phyloP scores from a whole-genome alignment of 2,329 filamentous ascomycete genomes.

The Fusarium concolor region DNA sequence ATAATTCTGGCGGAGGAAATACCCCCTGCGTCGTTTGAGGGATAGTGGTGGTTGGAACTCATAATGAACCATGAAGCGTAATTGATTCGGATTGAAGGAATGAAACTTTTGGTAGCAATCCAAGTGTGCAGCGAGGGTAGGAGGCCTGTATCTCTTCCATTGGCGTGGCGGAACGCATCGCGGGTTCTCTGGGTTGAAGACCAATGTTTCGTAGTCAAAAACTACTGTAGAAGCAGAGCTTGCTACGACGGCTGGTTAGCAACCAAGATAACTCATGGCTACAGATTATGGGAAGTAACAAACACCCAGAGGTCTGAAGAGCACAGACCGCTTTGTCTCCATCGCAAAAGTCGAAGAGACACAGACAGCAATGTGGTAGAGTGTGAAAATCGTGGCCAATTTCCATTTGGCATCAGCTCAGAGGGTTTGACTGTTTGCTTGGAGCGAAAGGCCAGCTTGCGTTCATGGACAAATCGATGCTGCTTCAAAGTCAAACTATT shows the following conservation, averaged over 20 bases:
- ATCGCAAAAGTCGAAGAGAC: constrained; percentile 16
- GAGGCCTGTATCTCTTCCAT: neutral
- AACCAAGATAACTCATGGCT: too few species aligned
- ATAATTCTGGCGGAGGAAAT: neutral
- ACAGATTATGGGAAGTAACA: neutral
- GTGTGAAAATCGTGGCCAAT: neutral
- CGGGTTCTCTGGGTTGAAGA: constrained; percentile 12
- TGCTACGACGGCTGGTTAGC: neutral
- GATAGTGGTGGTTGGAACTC: neutral
- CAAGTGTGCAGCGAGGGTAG: neutral
- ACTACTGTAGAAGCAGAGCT: neutral
- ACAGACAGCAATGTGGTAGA: constrained; percentile 1
- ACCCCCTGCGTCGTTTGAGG: neutral
- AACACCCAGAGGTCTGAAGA: neutral
- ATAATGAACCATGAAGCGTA: neutral
- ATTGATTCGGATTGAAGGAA: neutral
- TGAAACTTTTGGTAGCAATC: neutral
- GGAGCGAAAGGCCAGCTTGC: neutral
- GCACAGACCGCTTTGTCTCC: constrained; percentile 2
- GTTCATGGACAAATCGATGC: neutral
- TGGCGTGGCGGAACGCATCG: constrained; percentile 10
- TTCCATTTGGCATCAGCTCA: neutral
- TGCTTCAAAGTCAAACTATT: neutral
- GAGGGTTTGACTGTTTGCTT: too few species aligned
- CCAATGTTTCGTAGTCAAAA: constrained; percentile 4